A percentile compares a stretch with the other conserved stretches of the same genome.
These are phyloP conservation scores for Citeromyces nyonsensis DNA, from an alignment of 805 yeast genomes.

Conservation along the genomic window DNA sequence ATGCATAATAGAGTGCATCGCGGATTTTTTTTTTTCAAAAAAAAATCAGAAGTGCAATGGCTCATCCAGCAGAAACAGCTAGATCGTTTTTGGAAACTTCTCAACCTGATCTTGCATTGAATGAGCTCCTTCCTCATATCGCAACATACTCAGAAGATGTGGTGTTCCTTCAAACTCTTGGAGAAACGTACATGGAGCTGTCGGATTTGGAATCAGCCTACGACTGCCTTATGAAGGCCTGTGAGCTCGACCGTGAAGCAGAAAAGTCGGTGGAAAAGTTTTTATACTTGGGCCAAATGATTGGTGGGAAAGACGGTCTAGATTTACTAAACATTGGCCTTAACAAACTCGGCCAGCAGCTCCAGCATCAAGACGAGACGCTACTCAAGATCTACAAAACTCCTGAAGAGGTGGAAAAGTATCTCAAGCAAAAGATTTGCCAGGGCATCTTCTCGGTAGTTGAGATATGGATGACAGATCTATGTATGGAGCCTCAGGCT, in stretches of 20 bases:
- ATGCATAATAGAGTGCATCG: no score
- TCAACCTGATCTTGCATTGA: constrained; percentile 39
- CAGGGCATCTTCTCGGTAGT: constrained; percentile 75
- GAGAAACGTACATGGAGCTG: constrained; percentile 67
- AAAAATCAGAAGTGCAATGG: not conserved
- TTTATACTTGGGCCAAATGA: constrained; percentile 79
- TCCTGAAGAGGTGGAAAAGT: constrained; percentile 10
- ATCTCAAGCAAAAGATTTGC: constrained; percentile 41
- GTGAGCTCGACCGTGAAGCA: constrained; percentile 59
- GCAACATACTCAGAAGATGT: constrained; percentile 23
- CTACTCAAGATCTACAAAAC: constrained; percentile 1
- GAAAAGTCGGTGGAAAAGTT: constrained; percentile 63
- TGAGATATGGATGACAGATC: constrained; percentile 95
- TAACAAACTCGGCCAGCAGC: constrained; percentile 25
- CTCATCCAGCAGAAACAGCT: constrained; percentile 13
- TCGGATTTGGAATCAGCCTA: constrained; percentile 74
- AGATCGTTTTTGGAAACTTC: constrained; percentile 26
- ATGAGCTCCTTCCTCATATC: constrained; percentile 21
- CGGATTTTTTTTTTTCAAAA: not conserved
- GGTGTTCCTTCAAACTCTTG: constrained; percentile 36
- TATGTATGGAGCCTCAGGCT: constrained; percentile 88
- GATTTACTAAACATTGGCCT: constrained; percentile 48
- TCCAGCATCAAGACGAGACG: constrained; percentile 12
- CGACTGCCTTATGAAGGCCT: constrained; percentile 38
- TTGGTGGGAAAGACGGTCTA: constrained; percentile 71